A percentile compares a stretch with the other conserved stretches of the same genome.
phyloP scores from a whole-genome alignment of 192 early-diverging fungal genomes.

The Coemansia sp. region DNA sequence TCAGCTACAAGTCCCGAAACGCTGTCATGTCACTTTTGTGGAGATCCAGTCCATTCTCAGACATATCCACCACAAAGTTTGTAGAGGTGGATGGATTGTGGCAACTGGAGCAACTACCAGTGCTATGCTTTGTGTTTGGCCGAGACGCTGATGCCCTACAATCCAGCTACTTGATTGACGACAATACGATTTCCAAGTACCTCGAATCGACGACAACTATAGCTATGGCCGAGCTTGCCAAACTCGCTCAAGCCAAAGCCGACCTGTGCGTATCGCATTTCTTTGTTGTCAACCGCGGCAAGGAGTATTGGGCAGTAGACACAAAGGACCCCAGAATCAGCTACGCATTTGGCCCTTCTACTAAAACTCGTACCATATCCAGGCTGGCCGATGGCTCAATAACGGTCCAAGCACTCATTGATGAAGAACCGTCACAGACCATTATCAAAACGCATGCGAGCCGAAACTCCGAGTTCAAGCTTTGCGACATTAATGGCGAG shows the following conservation, averaged over 20 bases:
- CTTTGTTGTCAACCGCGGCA: constrained; percentile 12
- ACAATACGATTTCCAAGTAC: constrained; percentile 11
- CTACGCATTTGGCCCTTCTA: constrained; percentile 3
- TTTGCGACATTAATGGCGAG: constrained; percentile 3
- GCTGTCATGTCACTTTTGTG: constrained; percentile 7
- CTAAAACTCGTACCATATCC: constrained; percentile 2
- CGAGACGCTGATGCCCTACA: not conserved
- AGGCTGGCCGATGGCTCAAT: not conserved
- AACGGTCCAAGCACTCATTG: not conserved
- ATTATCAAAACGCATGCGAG: not conserved
- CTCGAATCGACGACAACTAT: not conserved
- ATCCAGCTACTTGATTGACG: constrained; percentile 3
- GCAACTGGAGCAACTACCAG: not conserved
- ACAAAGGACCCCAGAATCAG: not conserved
- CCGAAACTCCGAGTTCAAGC: not conserved
- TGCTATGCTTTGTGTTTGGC: constrained; percentile 11
- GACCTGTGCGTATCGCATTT: constrained; percentile 6
- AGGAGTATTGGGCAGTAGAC: constrained; percentile 2
- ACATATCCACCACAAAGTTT: not conserved
- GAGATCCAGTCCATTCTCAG: not conserved
- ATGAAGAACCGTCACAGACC: not conserved
- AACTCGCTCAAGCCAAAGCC: not conserved
- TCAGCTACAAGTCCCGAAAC: constrained; percentile 14
- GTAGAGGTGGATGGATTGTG: not conserved
- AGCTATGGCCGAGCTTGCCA: not conserved